phyloP scores from a whole-genome alignment of 1,139 yeast genomes.

The Debaryomyces udenii region DNA sequence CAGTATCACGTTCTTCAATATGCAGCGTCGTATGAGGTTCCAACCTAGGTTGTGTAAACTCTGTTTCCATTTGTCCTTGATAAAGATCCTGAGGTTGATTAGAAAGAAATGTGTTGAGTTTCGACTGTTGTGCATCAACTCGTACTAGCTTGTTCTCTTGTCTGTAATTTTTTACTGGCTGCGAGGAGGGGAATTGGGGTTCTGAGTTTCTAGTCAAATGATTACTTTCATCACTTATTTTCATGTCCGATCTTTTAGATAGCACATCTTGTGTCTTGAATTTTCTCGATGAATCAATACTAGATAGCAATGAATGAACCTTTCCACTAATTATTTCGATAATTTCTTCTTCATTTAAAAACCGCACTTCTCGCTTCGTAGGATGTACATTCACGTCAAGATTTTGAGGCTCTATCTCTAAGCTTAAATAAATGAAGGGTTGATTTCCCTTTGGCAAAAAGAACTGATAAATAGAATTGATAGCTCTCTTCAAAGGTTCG shows the following conservation, averaged over 20 bases:
- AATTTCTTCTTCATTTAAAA: slow-evolving; percentile 84
- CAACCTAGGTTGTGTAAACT: not conserved
- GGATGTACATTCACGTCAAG: slow-evolving; percentile 96
- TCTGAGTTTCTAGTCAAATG: too few relatives aligned
- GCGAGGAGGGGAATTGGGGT: not conserved
- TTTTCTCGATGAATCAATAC: slow-evolving; percentile 69
- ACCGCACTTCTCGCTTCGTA: slow-evolving; percentile 89
- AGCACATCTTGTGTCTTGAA: slow-evolving; percentile 67
- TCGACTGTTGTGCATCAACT: slow-evolving; percentile 71
- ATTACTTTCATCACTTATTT: slow-evolving; percentile 9
- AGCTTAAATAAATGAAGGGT: slow-evolving; percentile 75
- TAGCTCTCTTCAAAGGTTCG: slow-evolving; percentile 75
- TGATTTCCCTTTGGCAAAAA: slow-evolving; percentile 80
- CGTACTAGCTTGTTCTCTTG: slow-evolving; percentile 72
- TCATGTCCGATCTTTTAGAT: slow-evolving; percentile 25
- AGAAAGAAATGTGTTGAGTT: slow-evolving; percentile 49
- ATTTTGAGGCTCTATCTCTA: slow-evolving; percentile 65
- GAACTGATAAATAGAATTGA: slow-evolving; percentile 62
- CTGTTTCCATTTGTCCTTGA: slow-evolving; percentile 7
- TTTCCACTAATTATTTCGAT: slow-evolving; percentile 57
- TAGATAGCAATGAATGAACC: slow-evolving; percentile 54
- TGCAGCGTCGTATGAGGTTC: not conserved
- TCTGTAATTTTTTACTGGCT: slow-evolving; percentile 33
- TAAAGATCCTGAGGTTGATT: slow-evolving; percentile 16
- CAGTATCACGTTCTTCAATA: not conserved